Evolutionary conservation across 2,329 filamentous ascomycete genomes (phyloP).

Genomic region (Claviceps pusilla): DNA sequence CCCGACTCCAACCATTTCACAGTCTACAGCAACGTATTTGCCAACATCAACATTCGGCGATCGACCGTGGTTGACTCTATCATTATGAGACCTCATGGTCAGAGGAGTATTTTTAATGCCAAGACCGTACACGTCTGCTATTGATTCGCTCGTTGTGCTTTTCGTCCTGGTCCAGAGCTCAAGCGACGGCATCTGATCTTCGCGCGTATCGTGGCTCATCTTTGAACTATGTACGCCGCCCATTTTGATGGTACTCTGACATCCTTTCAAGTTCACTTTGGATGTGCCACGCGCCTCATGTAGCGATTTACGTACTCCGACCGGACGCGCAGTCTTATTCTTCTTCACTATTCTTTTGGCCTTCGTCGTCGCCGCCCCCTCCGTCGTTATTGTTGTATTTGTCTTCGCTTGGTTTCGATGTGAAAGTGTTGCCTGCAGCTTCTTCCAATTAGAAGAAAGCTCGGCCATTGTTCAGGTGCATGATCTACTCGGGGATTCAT

Average conservation of each 20-base stretch:
- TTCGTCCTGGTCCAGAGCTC: constrained; percentile 47
- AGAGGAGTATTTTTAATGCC: constrained; percentile 33
- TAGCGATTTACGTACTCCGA: constrained; percentile 17
- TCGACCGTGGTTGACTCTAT: constrained; percentile 49
- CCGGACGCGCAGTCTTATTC: constrained; percentile 11
- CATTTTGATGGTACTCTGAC: constrained; percentile 26
- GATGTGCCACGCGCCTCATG: constrained; percentile 2
- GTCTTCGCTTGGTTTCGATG: constrained; percentile 24
- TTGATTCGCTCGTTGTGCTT: constrained; percentile 42
- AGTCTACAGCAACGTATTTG: constrained; percentile 87
- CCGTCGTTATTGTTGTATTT: constrained; percentile 17
- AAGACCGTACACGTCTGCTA: constrained; percentile 47
- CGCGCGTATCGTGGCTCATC: constrained; percentile 21
- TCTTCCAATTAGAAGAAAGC: constrained; percentile 64
- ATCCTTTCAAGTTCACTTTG: constrained; percentile 5
- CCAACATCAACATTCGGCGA: constrained; percentile 53
- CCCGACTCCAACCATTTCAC: constrained; percentile 92
- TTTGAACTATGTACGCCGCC: constrained; percentile 39
- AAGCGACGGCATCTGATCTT: constrained; percentile 36
- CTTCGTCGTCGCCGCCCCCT: constrained; percentile 11
- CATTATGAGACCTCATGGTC: constrained; percentile 30
- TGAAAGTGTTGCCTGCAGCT: constrained; percentile 49
- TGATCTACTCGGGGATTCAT: not conserved
- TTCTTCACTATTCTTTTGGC: not conserved
- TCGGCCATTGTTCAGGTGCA: constrained; percentile 20